phyloP scores from a whole-genome alignment of 495 filamentous ascomycete genomes.

The Lophiostoma macrostomum region DNA sequence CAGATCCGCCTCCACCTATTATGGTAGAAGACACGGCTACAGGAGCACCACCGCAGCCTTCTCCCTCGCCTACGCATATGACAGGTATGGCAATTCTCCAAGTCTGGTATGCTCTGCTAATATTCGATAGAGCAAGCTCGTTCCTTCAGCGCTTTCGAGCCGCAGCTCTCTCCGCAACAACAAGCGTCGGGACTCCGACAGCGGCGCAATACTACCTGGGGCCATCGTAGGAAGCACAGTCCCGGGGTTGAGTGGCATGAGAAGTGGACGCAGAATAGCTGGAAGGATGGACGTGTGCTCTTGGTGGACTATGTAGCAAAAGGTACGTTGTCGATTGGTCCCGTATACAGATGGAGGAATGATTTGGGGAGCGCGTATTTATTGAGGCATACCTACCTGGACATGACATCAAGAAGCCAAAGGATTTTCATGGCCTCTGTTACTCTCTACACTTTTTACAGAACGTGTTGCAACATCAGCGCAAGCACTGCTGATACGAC shows the following conservation, averaged over 20 bases:
- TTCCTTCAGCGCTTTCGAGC: slow-evolving; percentile 5
- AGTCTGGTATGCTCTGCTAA: background rate
- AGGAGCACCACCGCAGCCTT: slow-evolving; percentile 11
- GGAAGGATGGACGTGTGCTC: slow-evolving; percentile 37
- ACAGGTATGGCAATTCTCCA: slow-evolving; percentile 1
- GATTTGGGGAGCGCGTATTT: background rate
- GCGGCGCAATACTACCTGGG: slow-evolving; percentile 23
- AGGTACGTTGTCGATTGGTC: too few relatives aligned
- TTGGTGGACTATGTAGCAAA: slow-evolving; percentile 38
- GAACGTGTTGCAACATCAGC: too few relatives aligned
- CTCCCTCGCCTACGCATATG: slow-evolving; percentile 7
- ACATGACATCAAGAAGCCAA: background rate
- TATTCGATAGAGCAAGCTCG: background rate
- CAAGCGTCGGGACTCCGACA: background rate
- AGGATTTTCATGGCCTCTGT: background rate
- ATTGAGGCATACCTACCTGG: too few relatives aligned
- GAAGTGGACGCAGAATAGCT: slow-evolving; percentile 37
- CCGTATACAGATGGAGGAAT: too few relatives aligned
- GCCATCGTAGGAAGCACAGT: slow-evolving; percentile 21
- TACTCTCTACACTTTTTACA: too few relatives aligned
- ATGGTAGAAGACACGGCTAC: slow-evolving; percentile 29
- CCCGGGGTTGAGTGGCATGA: slow-evolving; percentile 36
- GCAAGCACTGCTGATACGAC: too few relatives aligned
- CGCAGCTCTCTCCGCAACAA: background rate
- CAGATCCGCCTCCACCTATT: slow-evolving; percentile 32